Conservation (phyloP, 495 filamentous ascomycete species). For the Aspergillus taichungensis region DNA sequence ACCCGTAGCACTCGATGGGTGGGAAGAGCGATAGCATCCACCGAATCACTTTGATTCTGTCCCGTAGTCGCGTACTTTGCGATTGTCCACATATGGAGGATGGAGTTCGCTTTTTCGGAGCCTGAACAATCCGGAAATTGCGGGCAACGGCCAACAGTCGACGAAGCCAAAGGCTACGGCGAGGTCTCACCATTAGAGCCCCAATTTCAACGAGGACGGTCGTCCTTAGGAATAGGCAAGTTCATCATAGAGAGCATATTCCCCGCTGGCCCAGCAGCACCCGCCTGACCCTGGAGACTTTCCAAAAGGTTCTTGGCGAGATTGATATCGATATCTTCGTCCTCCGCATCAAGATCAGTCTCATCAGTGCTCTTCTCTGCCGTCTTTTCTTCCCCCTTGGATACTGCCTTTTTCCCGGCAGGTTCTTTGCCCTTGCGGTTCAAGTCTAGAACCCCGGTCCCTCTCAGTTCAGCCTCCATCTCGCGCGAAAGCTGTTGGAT, state of each 20-base stretch:
- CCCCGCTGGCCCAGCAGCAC: constrained; percentile 73
- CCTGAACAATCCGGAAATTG: too few species aligned
- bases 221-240: constrained; percentile 68
- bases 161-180: too few species aligned
- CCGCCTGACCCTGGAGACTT: constrained; percentile 81
- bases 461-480: constrained; percentile 76
- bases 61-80: too few species aligned
- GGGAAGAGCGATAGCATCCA: too few species aligned
- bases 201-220: constrained; percentile 25
- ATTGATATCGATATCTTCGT: constrained; percentile 73
- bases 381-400: constrained; percentile 1
- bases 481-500: constrained; percentile 62
- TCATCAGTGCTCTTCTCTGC: constrained; percentile 10
- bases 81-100: too few species aligned
- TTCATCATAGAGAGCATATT: constrained; percentile 84
- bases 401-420: constrained; percentile 13
- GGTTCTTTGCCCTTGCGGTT: constrained; percentile 28
- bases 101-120: too few species aligned
- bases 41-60: too few species aligned
- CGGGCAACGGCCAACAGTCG: too few species aligned
- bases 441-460: constrained; percentile 63
- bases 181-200: too few species aligned
- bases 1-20: too few species aligned
- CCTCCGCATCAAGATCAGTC: constrained; percentile 33
- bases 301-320: constrained; percentile 88